Base-by-base conservation (phyloP, 192 early-diverging fungal species). In the Gryganskiella cystojenkinii region DNA sequence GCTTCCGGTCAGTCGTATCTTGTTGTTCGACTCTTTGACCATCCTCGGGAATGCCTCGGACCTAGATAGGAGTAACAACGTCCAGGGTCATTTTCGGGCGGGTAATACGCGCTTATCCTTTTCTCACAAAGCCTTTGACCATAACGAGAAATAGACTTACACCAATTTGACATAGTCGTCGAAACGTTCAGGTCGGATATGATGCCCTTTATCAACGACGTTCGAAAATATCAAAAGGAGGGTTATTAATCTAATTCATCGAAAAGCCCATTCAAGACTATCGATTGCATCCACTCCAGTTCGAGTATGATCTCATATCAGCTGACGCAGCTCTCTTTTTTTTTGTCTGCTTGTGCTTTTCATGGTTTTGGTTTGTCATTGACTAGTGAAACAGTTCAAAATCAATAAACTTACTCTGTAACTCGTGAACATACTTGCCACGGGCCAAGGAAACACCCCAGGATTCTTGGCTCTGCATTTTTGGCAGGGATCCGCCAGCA, bases 341-440 rank as follows among this genome's bases (percentile, higher is more conserved):
- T n/a, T n/a, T n/a, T n/a, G n/a, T n/a, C n/a, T n/a, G n/a, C n/a
- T n/a, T n/a, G n/a, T n/a, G n/a, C n/a, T n/a, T n/a, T n/a, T n/a
- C n/a, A n/a, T n/a, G n/a, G n/a, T n/a, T n/a, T n/a, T n/a, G n/a
- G n/a, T n/a, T n/a, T n/a, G n/a, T n/a, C n/a, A n/a, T n/a, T n/a
- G n/a, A n/a, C n/a, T 7, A 40, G 28, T 9, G 64, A 50, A 11
- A 58, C 34, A 49, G n/a, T 27, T 28, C 14, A 20, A 47, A 35
- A 74, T 53, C 24, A 34, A 43, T 25, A 43, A n/a, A 82, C 81
- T 74, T 82, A 92, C 90, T 91, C 64, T 90, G 84, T 49, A 96
- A 73, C 79, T 98, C 95, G 80, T 96, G 95, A 17, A 96, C 92
- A 64, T 93, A 96, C 83, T 96, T 96, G 49, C 78, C 78, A 11